These are phyloP conservation scores for Blastosporella zonata DNA, from an alignment of 1,284 basidiomycete genomes.

Conservation along the genomic window DNA sequence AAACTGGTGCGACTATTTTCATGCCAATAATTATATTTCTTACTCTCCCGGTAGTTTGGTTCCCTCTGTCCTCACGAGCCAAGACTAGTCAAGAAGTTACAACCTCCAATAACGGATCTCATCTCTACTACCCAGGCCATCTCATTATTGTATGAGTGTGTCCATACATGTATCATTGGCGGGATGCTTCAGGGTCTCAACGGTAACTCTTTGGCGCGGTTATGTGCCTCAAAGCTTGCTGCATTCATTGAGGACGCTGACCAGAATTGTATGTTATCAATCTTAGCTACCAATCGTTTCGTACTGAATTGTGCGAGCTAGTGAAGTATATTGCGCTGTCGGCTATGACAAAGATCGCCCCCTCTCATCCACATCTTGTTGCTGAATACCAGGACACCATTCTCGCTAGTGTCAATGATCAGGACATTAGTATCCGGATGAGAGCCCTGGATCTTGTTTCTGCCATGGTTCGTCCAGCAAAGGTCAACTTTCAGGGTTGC, in stretches of 20 bases:
- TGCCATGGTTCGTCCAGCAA: conserved; percentile 69
- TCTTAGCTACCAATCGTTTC: background rate
- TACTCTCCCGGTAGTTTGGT: conserved; percentile 66
- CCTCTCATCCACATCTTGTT: conserved; percentile 87
- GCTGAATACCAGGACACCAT: conserved; percentile 93
- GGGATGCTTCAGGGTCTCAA: conserved; percentile 86
- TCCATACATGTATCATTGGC: conserved; percentile 96
- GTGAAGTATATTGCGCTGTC: conserved; percentile 97
- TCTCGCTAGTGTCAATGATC: conserved; percentile 85
- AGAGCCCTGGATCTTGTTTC: conserved; percentile 91
- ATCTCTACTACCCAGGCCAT: conserved; percentile 97
- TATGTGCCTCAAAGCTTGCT: conserved; percentile 93
- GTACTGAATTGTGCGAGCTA: conserved; percentile 29
- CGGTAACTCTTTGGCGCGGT: conserved; percentile 81
- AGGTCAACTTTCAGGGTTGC: background rate
- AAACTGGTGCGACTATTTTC: conserved; percentile 67
- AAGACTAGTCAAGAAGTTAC: conserved; percentile 89
- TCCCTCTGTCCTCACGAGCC: conserved; percentile 89
- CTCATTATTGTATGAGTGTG: conserved; percentile 95
- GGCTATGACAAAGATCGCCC: conserved; percentile 94
- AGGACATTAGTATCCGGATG: conserved; percentile 95
- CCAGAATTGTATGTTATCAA: conserved; percentile 79
- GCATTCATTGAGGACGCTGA: conserved; percentile 90
- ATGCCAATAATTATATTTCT: conserved; percentile 9
- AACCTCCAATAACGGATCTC: conserved; percentile 90